phyloP scores from a whole-genome alignment of 2,329 filamentous ascomycete species.

The Fusarium bactridioides region DNA sequence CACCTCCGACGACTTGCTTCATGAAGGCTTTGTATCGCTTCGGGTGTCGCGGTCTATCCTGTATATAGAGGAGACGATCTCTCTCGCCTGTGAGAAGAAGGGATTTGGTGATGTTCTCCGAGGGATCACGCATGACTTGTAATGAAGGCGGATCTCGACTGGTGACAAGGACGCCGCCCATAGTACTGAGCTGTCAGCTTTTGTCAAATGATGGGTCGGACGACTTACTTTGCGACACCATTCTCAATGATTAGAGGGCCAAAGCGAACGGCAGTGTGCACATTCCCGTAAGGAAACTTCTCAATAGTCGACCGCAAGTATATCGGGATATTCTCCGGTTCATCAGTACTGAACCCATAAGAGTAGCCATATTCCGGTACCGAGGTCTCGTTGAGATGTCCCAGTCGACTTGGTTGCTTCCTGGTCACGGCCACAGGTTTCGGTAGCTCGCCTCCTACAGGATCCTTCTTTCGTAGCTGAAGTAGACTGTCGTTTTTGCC shows the following conservation, averaged over 20 bases:
- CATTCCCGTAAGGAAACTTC: slow-evolving; percentile 45
- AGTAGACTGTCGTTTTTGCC: slow-evolving; percentile 13
- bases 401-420: neutral
- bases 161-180: slow-evolving; percentile 39
- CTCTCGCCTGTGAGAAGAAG: slow-evolving; percentile 32
- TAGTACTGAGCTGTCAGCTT: slow-evolving; percentile 18
- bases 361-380: slow-evolving; percentile 32
- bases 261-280: slow-evolving; percentile 49
- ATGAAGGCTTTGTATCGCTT: slow-evolving; percentile 49
- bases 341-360: slow-evolving; percentile 18
- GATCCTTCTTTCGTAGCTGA: neutral
- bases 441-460: neutral
- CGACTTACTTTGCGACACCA: slow-evolving; percentile 47
- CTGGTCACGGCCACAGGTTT: neutral
- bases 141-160: slow-evolving; percentile 36
- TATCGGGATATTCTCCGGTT: slow-evolving; percentile 37
- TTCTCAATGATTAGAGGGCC: slow-evolving; percentile 52
- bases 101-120: slow-evolving; percentile 17
- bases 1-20: slow-evolving; percentile 51
- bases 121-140: slow-evolving; percentile 25
- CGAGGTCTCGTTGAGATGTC: slow-evolving; percentile 10
- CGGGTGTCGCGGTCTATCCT: slow-evolving; percentile 24
- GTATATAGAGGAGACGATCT: slow-evolving; percentile 25
- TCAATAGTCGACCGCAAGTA: slow-evolving; percentile 41
- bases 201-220: fast-evolving